These are phyloP conservation scores for Volvariella volvacea DNA, from an alignment of 1,284 basidiomycete species.

Conservation along the genomic window DNA sequence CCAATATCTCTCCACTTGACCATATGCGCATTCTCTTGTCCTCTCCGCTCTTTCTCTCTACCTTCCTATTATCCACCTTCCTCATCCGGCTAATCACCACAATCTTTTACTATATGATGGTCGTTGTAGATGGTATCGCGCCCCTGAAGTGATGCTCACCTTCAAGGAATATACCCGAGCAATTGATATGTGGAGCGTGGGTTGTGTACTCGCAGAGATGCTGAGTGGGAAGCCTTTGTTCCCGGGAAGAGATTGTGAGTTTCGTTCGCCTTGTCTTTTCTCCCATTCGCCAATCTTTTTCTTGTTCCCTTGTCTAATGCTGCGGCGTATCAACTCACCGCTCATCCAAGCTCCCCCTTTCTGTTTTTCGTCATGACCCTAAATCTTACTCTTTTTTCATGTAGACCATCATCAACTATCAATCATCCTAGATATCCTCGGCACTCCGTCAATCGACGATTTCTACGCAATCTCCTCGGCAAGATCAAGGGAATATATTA, in stretches of 20 bases:
- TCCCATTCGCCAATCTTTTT: not conserved
- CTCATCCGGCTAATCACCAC: too few relatives aligned
- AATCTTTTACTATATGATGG: too few relatives aligned
- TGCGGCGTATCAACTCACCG: too few relatives aligned
- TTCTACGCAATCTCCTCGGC: constrained; percentile 88
- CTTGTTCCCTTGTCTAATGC: too few relatives aligned
- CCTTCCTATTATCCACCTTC: not conserved
- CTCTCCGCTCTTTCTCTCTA: not conserved
- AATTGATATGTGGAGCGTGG: constrained; percentile 92
- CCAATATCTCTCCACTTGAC: too few relatives aligned
- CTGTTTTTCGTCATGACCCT: not conserved
- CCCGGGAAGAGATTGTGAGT: constrained; percentile 76
- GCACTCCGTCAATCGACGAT: constrained; percentile 87
- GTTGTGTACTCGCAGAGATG: constrained; percentile 94
- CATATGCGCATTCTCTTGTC: too few relatives aligned
- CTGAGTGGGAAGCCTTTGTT: constrained; percentile 86
- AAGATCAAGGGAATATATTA: constrained; percentile 87
- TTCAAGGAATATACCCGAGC: constrained; percentile 93
- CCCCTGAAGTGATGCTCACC: constrained; percentile 93
- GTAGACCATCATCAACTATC: constrained; percentile 93
- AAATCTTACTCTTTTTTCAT: constrained; percentile 10
- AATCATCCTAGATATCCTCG: constrained; percentile 79
- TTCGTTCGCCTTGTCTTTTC: constrained; percentile 9
- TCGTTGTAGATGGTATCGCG: constrained; percentile 74
- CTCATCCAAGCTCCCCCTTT: too few relatives aligned